Base-by-base conservation (phyloP, 2,329 filamentous ascomycete genomes). In the Colletotrichum liriopes region DNA sequence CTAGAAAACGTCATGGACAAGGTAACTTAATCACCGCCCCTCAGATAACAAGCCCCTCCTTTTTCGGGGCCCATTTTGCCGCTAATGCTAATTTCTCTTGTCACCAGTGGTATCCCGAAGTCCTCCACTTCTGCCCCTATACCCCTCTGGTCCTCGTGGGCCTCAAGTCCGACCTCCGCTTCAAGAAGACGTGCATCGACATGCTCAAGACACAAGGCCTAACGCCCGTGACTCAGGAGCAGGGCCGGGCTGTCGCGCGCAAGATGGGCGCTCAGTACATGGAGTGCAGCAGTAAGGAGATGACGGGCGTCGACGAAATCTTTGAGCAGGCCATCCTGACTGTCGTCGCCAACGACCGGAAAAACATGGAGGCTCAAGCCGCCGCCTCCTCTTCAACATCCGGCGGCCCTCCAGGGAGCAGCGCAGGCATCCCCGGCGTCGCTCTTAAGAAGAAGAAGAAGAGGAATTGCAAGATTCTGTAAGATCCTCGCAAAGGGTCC, bases 1-100 rank as follows among this genome's bases (percentile, higher is more conserved):
- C 88, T 99, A 65, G 96, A 99, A 81, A 99, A 99, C 83, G 96
- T 99, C 71, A 93, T 98, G 86, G 96, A 99, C 86, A 99, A 99
- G 93, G 96, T 98, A 86, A 74, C 86, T 76, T 69, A 6, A 39
- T 35, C 65, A 70, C 70, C 49, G 49, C 60, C 61, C 67, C 61
- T 62, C 65, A 37, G 12, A 43, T 41, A 59, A 70, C 26, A 60
- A 11, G 58, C 72, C 72, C 51, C 20, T 35, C 52, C 65, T 41
- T 47, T 61, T 58, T 61, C n/a, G 52, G 62, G 43, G 55, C 32
- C 35, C 9, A 23, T 20, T 43, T 45, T 59, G 59, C 32, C 37
- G 73, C 77, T 79, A 78, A 85, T 78, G 71, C 70, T 72, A 65
- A 72, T 64, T 61, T 65, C 73, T 76, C 26, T 73, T 39, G 23